Evolutionary conservation across 148 eudicot genomes (phyloP).

Genomic region (Cornus controversa): DNA sequence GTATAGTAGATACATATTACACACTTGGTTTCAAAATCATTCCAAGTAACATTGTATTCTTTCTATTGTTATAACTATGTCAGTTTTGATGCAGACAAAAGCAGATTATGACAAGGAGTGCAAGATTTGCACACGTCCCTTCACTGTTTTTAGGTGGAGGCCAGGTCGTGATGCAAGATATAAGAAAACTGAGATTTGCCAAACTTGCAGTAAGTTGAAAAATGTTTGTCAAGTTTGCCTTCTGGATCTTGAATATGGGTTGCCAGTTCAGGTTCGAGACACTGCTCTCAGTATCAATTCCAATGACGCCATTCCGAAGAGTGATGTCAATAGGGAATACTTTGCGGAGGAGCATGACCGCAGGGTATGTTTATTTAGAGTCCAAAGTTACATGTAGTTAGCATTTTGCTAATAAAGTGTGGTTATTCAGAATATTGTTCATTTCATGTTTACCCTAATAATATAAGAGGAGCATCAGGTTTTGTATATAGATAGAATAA

Average conservation of each 20-base stretch:
- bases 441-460: too few species aligned
- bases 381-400: not conserved
- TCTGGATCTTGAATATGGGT: constrained; percentile 93
- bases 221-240: constrained; percentile 98
- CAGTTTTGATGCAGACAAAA: constrained; percentile 46
- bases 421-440: too few species aligned
- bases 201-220: constrained; percentile 91
- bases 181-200: constrained; percentile 87
- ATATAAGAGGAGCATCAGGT: too few species aligned
- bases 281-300: constrained; percentile 88
- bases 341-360: constrained; percentile 97
- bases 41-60: not conserved
- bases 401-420: too few species aligned
- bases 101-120: constrained; percentile 92
- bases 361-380: constrained; percentile 53
- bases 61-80: not conserved
- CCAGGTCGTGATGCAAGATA: constrained; percentile 97
- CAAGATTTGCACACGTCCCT: constrained; percentile 92
- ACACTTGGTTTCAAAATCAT: not conserved
- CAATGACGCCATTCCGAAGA: constrained; percentile 93
- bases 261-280: constrained; percentile 95
- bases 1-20: not conserved
- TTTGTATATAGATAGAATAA: too few species aligned
- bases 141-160: constrained; percentile 98
- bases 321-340: constrained; percentile 95